Conservation (phyloP, 257 asterid genomes). For the Scutellaria baicalensis region DNA sequence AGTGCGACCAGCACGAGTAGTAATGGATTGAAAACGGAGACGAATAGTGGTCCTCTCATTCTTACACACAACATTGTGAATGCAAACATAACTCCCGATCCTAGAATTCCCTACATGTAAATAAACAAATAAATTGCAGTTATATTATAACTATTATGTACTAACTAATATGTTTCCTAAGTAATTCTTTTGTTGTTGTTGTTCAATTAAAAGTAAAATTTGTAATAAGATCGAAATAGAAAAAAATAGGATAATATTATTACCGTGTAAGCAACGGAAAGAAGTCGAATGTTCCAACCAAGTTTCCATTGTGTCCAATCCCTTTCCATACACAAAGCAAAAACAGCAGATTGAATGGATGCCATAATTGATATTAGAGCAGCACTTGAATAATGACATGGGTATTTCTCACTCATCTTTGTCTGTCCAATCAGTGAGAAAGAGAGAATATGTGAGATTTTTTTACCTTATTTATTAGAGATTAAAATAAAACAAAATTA, state of each 20-base stretch:
- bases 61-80: constrained; percentile 43
- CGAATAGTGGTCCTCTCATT: constrained; percentile 67
- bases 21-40: constrained; percentile 61
- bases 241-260: not conserved
- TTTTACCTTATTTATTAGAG: no score
- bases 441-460: no score
- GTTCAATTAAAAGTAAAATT: no score
- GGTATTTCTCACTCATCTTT: constrained; percentile 45
- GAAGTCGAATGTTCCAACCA: constrained; percentile 54
- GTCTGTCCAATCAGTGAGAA: constrained; percentile 14
- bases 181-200: not conserved
- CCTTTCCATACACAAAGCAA: constrained; percentile 42
- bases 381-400: constrained; percentile 69
- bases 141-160: no score
- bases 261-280: constrained; percentile 47
- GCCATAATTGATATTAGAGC: constrained; percentile 59
- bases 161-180: no score
- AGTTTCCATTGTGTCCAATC: constrained; percentile 60
- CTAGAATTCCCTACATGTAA: constrained; percentile 42
- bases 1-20: constrained; percentile 59
- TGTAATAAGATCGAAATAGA: no score
- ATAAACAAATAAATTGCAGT: no score
- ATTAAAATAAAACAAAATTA: no score
- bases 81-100: constrained; percentile 43
- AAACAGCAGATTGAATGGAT: constrained; percentile 38